Conservation (phyloP, 345 rosid species). For the Dovyalis caffra region DNA sequence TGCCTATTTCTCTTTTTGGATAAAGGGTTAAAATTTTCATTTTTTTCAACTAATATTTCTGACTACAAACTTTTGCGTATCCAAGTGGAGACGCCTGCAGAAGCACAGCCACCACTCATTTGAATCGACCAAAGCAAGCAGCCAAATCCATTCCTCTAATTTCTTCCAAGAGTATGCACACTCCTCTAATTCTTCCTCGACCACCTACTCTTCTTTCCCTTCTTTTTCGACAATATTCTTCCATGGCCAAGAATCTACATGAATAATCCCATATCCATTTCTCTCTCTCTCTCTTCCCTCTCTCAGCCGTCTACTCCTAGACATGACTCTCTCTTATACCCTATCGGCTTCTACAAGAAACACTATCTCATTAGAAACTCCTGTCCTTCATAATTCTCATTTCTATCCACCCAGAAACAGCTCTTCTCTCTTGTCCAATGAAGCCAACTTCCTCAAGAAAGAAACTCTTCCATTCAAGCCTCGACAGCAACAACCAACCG, state of each 20-base stretch:
- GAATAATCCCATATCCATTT: conserved; percentile 20
- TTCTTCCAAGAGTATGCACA: conserved; percentile 2
- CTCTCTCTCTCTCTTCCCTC: neutral
- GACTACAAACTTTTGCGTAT: neutral
- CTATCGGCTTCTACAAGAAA: conserved; percentile 50
- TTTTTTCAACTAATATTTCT: neutral
- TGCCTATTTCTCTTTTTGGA: neutral
- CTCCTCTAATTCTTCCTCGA: conserved; percentile 3
- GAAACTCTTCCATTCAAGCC: conserved; percentile 30
- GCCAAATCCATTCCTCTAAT: conserved; percentile 23
- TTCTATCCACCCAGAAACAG: conserved; percentile 40
- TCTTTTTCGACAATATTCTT: conserved; percentile 4
- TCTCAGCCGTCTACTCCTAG: neutral
- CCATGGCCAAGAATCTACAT: conserved; percentile 21
- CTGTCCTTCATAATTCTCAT: conserved; percentile 36
- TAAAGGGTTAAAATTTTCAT: neutral
- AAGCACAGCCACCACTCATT: conserved; percentile 37
- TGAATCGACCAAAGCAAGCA: conserved; percentile 20
- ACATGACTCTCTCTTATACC: conserved; percentile 66
- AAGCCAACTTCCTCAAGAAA: conserved; percentile 30
- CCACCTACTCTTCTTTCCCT: conserved; percentile 2
- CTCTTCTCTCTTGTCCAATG: conserved; percentile 29
- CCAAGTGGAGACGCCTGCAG: neutral
- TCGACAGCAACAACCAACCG: conserved; percentile 25
- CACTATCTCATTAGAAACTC: conserved; percentile 28